phyloP scores from a whole-genome alignment of 2,329 filamentous ascomycete species.

The Trichoderma semiorbis region DNA sequence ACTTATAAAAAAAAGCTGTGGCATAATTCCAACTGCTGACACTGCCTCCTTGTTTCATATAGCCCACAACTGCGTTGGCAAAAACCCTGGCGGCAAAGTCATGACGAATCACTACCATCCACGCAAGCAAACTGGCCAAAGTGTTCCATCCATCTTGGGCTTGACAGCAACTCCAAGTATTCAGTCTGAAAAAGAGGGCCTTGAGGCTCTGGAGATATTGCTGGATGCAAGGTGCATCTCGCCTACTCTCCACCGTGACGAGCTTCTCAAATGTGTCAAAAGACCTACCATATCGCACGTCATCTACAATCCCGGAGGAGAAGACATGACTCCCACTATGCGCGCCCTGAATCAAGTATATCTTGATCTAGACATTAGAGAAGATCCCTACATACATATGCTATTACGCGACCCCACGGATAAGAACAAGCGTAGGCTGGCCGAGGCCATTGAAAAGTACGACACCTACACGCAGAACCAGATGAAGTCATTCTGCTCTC shows the following conservation, averaged over 20 bases:
- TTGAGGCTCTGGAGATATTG: slow-evolving; percentile 64
- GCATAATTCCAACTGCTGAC: not conserved
- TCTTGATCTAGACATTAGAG: slow-evolving; percentile 47
- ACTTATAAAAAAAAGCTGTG: not conserved
- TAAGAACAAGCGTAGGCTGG: slow-evolving; percentile 38
- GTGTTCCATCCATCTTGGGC: slow-evolving; percentile 67
- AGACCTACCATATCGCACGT: slow-evolving; percentile 53
- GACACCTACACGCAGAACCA: slow-evolving; percentile 54
- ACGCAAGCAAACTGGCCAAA: slow-evolving; percentile 34
- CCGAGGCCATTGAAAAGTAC: slow-evolving; percentile 37
- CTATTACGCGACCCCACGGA: slow-evolving; percentile 43
- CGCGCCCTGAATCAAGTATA: slow-evolving; percentile 41
- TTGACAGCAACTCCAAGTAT: slow-evolving; percentile 77
- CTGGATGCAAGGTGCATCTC: slow-evolving; percentile 67
- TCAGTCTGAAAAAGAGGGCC: slow-evolving; percentile 50
- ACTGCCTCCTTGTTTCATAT: slow-evolving; percentile 14
- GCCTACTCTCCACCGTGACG: slow-evolving; percentile 64
- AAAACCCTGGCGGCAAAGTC: slow-evolving; percentile 63
- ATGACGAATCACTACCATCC: slow-evolving; percentile 70
- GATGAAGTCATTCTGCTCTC: slow-evolving; percentile 52
- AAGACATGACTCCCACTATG: slow-evolving; percentile 38
- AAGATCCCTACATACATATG: slow-evolving; percentile 58
- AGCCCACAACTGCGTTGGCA: slow-evolving; percentile 72
- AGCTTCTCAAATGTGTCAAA: slow-evolving; percentile 66
- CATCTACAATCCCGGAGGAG: slow-evolving; percentile 33